Evolutionary conservation across 768 basidiomycete species (phyloP).

Genomic region (Leccinum pellstonianum): DNA sequence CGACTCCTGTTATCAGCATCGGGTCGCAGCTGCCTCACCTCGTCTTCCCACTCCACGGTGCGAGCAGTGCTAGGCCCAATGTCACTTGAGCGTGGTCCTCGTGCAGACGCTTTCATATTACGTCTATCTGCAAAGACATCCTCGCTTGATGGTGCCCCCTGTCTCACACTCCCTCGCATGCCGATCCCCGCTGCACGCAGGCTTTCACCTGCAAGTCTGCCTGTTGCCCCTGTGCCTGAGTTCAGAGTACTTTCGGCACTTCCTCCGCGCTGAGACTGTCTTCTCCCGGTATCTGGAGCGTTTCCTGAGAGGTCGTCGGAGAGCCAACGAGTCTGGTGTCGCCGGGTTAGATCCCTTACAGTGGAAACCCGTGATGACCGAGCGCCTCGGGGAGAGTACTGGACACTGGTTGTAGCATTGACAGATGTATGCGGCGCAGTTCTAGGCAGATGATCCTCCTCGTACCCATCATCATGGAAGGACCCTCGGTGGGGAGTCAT

Average conservation of each 20-base stretch:
- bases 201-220: slow-evolving; percentile 63
- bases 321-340: slow-evolving; percentile 53
- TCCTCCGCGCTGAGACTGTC: slow-evolving; percentile 60
- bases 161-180: slow-evolving; percentile 33
- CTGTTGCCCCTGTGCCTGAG: slow-evolving; percentile 40
- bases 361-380: slow-evolving; percentile 42
- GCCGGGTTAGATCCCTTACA: slow-evolving; percentile 47
- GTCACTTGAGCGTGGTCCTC: slow-evolving; percentile 16
- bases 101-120: slow-evolving; percentile 18
- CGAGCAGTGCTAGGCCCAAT: slow-evolving; percentile 8
- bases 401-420: slow-evolving; percentile 22
- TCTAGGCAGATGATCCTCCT: slow-evolving; percentile 24
- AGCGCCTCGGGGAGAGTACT: slow-evolving; percentile 31
- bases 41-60: slow-evolving; percentile 27
- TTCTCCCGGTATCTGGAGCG: slow-evolving; percentile 38
- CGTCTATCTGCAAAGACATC: slow-evolving; percentile 36
- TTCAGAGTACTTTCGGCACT: slow-evolving; percentile 67
- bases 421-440: slow-evolving; percentile 24
- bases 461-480: slow-evolving; percentile 25
- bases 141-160: slow-evolving; percentile 30
- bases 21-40: slow-evolving; percentile 19
- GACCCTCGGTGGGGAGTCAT: slow-evolving; percentile 37
- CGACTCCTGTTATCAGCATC: slow-evolving; percentile 23
- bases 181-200: slow-evolving; percentile 69
- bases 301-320: slow-evolving; percentile 46